Evolutionary conservation across 257 asterid species (phyloP).

Genomic region (Nyctanthes arbortristis): DNA sequence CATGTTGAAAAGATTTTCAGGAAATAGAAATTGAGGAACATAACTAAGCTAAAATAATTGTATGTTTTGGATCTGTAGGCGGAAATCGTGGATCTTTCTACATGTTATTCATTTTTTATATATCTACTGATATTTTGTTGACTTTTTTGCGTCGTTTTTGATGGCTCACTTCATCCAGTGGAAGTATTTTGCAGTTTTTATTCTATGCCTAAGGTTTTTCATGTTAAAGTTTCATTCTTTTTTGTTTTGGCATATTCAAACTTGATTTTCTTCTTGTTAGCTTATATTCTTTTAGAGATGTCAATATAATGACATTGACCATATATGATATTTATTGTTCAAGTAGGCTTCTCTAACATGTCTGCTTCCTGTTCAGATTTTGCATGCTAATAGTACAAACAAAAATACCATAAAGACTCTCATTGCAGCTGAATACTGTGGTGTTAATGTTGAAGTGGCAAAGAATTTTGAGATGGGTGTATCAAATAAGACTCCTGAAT

Average conservation of each 20-base stretch:
- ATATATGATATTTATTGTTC: not conserved
- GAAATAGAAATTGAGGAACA: not conserved
- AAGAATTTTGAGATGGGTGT: conserved; percentile 71
- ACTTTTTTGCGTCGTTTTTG: not conserved
- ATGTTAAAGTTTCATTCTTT: not conserved
- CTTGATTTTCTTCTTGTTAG: not conserved
- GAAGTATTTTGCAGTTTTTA: not conserved
- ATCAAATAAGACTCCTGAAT: conserved; percentile 69
- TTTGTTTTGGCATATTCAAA: not conserved
- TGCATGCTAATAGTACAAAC: conserved; percentile 46
- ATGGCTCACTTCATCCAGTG: not conserved
- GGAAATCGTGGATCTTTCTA: not conserved
- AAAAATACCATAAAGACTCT: conserved; percentile 58
- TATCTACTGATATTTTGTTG: not conserved
- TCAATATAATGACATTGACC: not conserved
- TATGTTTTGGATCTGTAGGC: not conserved
- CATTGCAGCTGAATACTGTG: conserved; percentile 69
- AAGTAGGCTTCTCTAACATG: conserved; percentile 13
- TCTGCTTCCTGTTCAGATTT: conserved; percentile 38
- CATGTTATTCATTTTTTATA: too few species aligned
- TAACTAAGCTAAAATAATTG: not conserved
- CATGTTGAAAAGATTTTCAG: not conserved
- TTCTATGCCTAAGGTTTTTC: not conserved
- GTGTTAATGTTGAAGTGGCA: conserved; percentile 52
- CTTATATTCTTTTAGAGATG: not conserved